Evolutionary conservation across 2,329 filamentous ascomycete species (phyloP), one percentile per base, ranked within the genome.

Genomic region (Orbilia javanica): DNA sequence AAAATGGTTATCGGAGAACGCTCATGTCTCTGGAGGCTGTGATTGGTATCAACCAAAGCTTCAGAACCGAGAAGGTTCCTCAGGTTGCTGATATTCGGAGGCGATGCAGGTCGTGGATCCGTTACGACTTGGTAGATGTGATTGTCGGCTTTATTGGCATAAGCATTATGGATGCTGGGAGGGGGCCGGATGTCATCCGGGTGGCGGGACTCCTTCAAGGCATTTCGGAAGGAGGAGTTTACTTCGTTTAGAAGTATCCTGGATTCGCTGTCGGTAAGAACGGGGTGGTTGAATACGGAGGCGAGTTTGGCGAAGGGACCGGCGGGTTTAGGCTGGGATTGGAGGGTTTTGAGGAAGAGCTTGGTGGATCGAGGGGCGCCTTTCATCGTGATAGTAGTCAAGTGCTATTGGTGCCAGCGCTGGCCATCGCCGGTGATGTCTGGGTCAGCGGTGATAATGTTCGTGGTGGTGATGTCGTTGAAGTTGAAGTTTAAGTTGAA

Each of bases 231-330:
- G 27, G 60, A 34, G 7, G 67, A 67, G 39, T 78, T 78, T 4
- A 78, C 53, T 11, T 71, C 67, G 10, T 66, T 63, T 11, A 78
- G 60, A 15, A 71, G 63, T 7, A 44, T n/a, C 36, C 27, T 78
- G 11, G 74, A 67, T 57, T 78, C 74, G 13, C 62, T 72, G 6
- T 66, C 62, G 15, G 74, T 78, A 42, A 78, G 62, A 15, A 78
- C 46, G 2, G 74, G 74, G 4, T 52, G 15, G 52, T 72, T 78
- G 74, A 77, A 48, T 42, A 70, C 36, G 52, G 53, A 53, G 31
- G 34, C 20, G 5, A 77, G 52, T 20, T 42, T 46, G 20, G 57
- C 39, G 10, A 75, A 25, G n/a, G 71, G 52, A 10, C 65, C 55
- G 34, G n/a, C 2, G 4, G 46, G 34, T 11, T 44, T 44, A 15